phyloP scores from a whole-genome alignment of 1,139 yeast genomes.

The Scheffersomyces insectosa region DNA sequence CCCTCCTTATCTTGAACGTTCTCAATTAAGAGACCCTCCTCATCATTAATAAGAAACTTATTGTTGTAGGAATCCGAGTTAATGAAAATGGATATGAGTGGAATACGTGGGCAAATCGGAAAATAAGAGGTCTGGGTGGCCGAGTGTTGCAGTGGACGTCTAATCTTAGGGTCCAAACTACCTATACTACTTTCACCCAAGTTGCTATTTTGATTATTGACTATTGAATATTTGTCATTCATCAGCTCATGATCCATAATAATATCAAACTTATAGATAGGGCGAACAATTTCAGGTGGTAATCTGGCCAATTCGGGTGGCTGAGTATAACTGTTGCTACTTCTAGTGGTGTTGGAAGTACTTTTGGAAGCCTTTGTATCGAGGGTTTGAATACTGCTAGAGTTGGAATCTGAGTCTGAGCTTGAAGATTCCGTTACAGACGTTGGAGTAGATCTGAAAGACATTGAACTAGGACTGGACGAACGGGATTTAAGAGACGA shows the following conservation, averaged over 20 bases:
- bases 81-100: slow-evolving; percentile 37
- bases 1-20: slow-evolving; percentile 23
- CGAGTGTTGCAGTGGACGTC: neutral
- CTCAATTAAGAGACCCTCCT: slow-evolving; percentile 18
- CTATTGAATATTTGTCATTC: slow-evolving; percentile 31
- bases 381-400: slow-evolving; percentile 5
- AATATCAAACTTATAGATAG: slow-evolving; percentile 49
- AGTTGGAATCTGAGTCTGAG: slow-evolving; percentile 27
- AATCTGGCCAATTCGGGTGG: slow-evolving; percentile 48
- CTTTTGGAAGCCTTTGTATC: slow-evolving; percentile 2
- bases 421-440: slow-evolving; percentile 40
- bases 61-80: slow-evolving; percentile 29
- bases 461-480: slow-evolving; percentile 45
- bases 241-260: slow-evolving; percentile 45
- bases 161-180: neutral
- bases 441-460: slow-evolving; percentile 43
- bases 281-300: slow-evolving; percentile 51
- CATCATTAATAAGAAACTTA: slow-evolving; percentile 34
- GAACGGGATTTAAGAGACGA: slow-evolving; percentile 38
- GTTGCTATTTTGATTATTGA: slow-evolving; percentile 14
- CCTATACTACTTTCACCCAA: too few relatives aligned
- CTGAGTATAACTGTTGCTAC: slow-evolving; percentile 15
- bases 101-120: slow-evolving; percentile 29
- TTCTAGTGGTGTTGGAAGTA: slow-evolving; percentile 8
- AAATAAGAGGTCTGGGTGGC: slow-evolving; percentile 5